phyloP scores from a whole-genome alignment of 441 rosid genomes.

The Rhodomyrtus psidioides region DNA sequence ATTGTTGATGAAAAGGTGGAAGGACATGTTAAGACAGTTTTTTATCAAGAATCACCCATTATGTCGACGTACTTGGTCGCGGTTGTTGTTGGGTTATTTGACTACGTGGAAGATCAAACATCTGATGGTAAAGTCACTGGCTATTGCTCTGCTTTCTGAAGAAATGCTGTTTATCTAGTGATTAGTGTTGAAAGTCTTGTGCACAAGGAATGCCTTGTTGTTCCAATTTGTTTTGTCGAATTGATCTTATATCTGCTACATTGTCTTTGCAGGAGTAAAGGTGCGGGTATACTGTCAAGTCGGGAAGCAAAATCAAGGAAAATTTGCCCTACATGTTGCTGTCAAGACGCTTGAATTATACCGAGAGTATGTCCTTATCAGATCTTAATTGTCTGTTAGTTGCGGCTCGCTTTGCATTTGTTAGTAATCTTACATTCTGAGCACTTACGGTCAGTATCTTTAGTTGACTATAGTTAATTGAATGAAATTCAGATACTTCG shows the following conservation, averaged over 20 bases:
- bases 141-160: neutral
- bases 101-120: slow-evolving; percentile 82
- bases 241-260: neutral
- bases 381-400: neutral
- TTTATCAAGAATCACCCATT: slow-evolving; percentile 80
- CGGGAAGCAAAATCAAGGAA: slow-evolving; percentile 86
- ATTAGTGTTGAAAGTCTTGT: neutral
- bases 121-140: slow-evolving; percentile 57
- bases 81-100: slow-evolving; percentile 83
- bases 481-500: slow-evolving; percentile 59
- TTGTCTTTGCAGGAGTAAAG: slow-evolving; percentile 46
- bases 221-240: neutral
- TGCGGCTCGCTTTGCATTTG: neutral
- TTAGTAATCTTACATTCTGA: neutral
- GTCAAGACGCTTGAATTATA: slow-evolving; percentile 78
- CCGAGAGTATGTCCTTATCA: slow-evolving; percentile 57
- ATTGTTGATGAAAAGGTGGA: slow-evolving; percentile 58
- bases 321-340: slow-evolving; percentile 82
- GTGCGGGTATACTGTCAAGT: slow-evolving; percentile 91
- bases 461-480: neutral
- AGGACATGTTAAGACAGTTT: slow-evolving; percentile 59
- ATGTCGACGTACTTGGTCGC: slow-evolving; percentile 99
- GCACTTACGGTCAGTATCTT: neutral
- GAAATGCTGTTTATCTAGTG: neutral
- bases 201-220: neutral